These are phyloP conservation scores for Herpetospermum pedunculosum DNA, from an alignment of 306 rosid genomes.

Conservation along the genomic window DNA sequence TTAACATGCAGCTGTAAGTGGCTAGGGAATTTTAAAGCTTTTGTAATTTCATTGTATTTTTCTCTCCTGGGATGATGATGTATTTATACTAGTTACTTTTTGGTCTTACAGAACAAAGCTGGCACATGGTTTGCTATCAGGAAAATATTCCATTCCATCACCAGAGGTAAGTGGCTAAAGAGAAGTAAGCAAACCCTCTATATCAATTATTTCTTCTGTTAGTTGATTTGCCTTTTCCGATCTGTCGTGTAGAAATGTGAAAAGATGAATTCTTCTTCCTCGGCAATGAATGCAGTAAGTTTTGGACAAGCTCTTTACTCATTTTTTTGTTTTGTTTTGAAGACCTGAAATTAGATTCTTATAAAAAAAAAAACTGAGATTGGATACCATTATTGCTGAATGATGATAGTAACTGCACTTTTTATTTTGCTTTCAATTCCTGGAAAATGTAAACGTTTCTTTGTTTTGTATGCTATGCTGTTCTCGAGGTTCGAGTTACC, in stretches of 20 bases:
- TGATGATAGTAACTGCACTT: not conserved
- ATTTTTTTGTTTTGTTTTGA: not conserved
- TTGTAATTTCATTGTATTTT: not conserved
- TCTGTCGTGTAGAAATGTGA: conserved; percentile 45
- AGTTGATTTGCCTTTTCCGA: conserved; percentile 5
- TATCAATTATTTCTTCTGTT: not conserved
- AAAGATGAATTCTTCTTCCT: conserved; percentile 22
- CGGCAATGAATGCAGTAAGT: conserved; percentile 52
- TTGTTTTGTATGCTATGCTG: not conserved
- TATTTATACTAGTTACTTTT: not conserved
- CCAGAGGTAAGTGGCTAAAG: not conserved
- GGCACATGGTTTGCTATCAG: conserved; percentile 18
- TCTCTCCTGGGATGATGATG: not conserved
- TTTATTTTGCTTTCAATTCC: not conserved
- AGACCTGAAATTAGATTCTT: not conserved
- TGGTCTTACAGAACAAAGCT: conserved; percentile 11
- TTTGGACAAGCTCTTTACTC: not conserved
- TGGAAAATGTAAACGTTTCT: not conserved
- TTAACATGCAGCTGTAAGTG: conserved; percentile 22
- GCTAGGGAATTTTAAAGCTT: not conserved
- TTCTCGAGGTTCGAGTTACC: not conserved
- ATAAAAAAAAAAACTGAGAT: too few species aligned
- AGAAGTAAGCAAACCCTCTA: not conserved
- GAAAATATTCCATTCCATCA: conserved; percentile 14
- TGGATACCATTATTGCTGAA: not conserved